These are phyloP conservation scores for Geopyxis carbonaria DNA, from an alignment of 495 filamentous ascomycete genomes.

Conservation along the genomic window DNA sequence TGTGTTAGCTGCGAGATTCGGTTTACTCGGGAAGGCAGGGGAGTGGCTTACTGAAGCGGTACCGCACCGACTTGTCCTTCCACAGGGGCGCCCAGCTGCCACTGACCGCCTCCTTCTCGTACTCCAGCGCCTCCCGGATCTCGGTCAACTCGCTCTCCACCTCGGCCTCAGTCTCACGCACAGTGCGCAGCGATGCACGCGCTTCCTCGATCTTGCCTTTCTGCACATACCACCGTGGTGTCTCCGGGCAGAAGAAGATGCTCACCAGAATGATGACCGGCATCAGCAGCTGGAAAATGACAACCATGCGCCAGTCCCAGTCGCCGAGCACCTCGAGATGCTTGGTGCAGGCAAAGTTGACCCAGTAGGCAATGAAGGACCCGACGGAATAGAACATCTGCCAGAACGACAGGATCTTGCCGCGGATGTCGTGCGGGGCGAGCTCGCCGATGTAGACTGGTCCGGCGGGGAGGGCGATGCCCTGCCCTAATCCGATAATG, in stretches of 20 bases:
- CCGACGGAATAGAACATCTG: constrained; percentile 50
- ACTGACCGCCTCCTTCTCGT: constrained; percentile 44
- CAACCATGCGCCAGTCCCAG: constrained; percentile 46
- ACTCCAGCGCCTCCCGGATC: constrained; percentile 44
- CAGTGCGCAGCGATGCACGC: constrained; percentile 30
- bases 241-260: constrained; percentile 40
- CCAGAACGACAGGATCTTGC: constrained; percentile 51
- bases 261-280: constrained; percentile 36
- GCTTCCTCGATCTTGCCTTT: constrained; percentile 39
- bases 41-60: too few relatives aligned
- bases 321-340: constrained; percentile 35
- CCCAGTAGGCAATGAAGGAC: constrained; percentile 47
- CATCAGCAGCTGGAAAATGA: constrained; percentile 45
- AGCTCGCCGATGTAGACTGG: constrained; percentile 48
- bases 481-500: constrained; percentile 47
- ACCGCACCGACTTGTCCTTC: constrained; percentile 44
- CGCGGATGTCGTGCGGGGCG: constrained; percentile 40
- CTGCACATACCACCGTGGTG: constrained; percentile 43
- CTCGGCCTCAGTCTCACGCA: constrained; percentile 41
- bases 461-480: constrained; percentile 38
- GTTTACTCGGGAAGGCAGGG: too few relatives aligned
- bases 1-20: too few relatives aligned
- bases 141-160: constrained; percentile 40
- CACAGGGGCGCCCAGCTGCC: constrained; percentile 39
- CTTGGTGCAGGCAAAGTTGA: constrained; percentile 39